phyloP scores from a whole-genome alignment of 352 stramenopile genomes.

The Globisporangium viniferum region DNA sequence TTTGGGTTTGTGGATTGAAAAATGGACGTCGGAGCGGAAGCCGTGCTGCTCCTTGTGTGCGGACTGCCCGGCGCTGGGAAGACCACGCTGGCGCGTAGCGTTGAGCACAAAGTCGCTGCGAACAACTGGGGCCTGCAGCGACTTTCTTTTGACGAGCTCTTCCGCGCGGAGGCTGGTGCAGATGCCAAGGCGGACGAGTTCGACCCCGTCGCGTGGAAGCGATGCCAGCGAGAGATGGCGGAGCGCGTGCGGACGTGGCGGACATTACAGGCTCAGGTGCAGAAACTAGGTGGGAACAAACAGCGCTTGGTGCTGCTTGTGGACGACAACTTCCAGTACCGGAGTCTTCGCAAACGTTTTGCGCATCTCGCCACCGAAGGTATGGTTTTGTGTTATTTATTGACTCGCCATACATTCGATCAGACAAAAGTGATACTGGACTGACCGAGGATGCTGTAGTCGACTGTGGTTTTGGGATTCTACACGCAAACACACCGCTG shows the following conservation, averaged over 20 bases:
- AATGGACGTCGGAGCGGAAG: background rate
- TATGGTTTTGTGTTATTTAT: conserved; percentile 14
- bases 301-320: conserved; percentile 43
- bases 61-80: conserved; percentile 70
- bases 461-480: conserved; percentile 41
- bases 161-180: conserved; percentile 6
- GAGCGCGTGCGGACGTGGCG: conserved; percentile 18
- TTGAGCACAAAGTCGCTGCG: background rate
- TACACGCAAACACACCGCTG: conserved; percentile 31
- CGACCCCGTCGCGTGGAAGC: conserved; percentile 51
- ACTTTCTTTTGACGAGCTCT: conserved; percentile 66
- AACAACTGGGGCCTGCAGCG: conserved; percentile 20
- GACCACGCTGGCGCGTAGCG: conserved; percentile 39
- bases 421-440: background rate
- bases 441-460: conserved; percentile 8
- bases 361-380: conserved; percentile 46
- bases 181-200: conserved; percentile 22
- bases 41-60: conserved; percentile 51
- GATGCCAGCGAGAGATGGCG: conserved; percentile 46
- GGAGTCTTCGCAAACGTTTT: conserved; percentile 69
- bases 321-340: conserved; percentile 73
- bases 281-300: background rate
- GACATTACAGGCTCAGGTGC: conserved; percentile 12
- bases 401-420: no score
- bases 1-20: background rate